Percentiles rank a stretch among this genome's conserved stretches.
These are phyloP conservation scores for Candida sphagnicola DNA, from an alignment of 805 yeast genomes.

Conservation along the genomic window DNA sequence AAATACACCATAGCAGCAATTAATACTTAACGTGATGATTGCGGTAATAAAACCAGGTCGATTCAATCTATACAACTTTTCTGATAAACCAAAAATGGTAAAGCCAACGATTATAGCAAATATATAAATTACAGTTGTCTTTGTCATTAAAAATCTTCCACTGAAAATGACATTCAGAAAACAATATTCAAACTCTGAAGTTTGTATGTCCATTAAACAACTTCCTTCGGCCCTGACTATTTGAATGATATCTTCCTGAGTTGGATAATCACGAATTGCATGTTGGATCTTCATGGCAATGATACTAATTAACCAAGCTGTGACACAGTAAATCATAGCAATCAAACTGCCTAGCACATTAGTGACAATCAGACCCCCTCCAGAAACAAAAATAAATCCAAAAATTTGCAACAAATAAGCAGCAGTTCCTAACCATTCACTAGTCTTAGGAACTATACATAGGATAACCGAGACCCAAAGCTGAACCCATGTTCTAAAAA, in stretches of 20 bases:
- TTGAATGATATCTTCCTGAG: slow-evolving; percentile 13
- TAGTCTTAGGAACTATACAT: slow-evolving; percentile 18
- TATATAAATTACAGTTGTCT: slow-evolving; percentile 18
- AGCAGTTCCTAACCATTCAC: slow-evolving; percentile 27
- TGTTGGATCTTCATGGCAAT: slow-evolving; percentile 22
- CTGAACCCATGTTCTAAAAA: slow-evolving; percentile 23
- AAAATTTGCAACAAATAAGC: slow-evolving; percentile 24
- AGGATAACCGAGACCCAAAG: slow-evolving; percentile 24
- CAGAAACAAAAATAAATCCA: slow-evolving; percentile 23
- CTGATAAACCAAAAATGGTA: slow-evolving; percentile 19
- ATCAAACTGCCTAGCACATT: slow-evolving; percentile 14
- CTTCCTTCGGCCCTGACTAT: slow-evolving; percentile 20
- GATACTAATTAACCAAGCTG: slow-evolving; percentile 21
- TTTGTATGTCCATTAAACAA: slow-evolving; percentile 11
- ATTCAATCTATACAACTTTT: slow-evolving; percentile 14
- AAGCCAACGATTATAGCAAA: slow-evolving; percentile 20
- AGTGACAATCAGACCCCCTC: slow-evolving; percentile 21
- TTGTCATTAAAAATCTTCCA: slow-evolving; percentile 24
- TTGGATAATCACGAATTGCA: slow-evolving; percentile 21
- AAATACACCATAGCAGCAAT: slow-evolving; percentile 20
- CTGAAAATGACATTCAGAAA: slow-evolving; percentile 15
- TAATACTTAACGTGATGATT: slow-evolving; percentile 17
- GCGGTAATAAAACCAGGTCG: slow-evolving; percentile 19
- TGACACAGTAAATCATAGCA: slow-evolving; percentile 12
- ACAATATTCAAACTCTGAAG: slow-evolving; percentile 13